A percentile compares a stretch with the other conserved stretches of the same genome.
These are phyloP conservation scores for Trametes elegans DNA, from an alignment of 768 basidiomycete genomes.

Conservation along the genomic window DNA sequence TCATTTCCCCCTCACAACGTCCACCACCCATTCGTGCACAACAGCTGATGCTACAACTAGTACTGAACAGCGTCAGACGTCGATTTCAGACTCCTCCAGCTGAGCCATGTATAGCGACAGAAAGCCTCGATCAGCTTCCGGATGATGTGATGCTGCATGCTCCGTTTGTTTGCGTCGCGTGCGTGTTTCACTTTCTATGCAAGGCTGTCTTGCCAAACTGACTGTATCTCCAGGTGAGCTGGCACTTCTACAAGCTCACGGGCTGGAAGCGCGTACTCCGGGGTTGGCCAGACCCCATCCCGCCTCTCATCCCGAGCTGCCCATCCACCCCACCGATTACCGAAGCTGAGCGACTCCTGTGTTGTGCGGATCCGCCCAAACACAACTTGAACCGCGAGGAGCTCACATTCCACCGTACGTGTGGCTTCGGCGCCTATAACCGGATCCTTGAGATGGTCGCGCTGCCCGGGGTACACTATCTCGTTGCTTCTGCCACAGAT, in stretches of 20 bases:
- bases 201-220: too few relatives aligned
- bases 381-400: constrained; percentile 51
- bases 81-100: not conserved
- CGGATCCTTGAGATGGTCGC: constrained; percentile 52
- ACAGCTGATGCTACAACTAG: too few relatives aligned
- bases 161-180: constrained; percentile 37
- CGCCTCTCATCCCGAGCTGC: constrained; percentile 59
- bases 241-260: constrained; percentile 57
- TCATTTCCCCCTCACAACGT: too few relatives aligned
- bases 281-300: constrained; percentile 50
- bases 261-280: constrained; percentile 68
- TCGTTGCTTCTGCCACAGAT: constrained; percentile 59
- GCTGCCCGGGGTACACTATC: constrained; percentile 66
- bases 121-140: constrained; percentile 27
- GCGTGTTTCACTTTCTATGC: not conserved
- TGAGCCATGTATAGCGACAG: not conserved
- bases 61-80: not conserved
- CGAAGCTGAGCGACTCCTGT: constrained; percentile 56
- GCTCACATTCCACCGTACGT: constrained; percentile 32
- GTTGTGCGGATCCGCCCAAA: constrained; percentile 57
- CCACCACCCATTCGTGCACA: too few relatives aligned
- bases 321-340: constrained; percentile 42
- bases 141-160: constrained; percentile 41
- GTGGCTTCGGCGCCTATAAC: constrained; percentile 31
- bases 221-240: constrained; percentile 46